These are phyloP conservation scores for Saccharomycopsis amapae DNA, from an alignment of 805 yeast genomes.

Conservation along the genomic window DNA sequence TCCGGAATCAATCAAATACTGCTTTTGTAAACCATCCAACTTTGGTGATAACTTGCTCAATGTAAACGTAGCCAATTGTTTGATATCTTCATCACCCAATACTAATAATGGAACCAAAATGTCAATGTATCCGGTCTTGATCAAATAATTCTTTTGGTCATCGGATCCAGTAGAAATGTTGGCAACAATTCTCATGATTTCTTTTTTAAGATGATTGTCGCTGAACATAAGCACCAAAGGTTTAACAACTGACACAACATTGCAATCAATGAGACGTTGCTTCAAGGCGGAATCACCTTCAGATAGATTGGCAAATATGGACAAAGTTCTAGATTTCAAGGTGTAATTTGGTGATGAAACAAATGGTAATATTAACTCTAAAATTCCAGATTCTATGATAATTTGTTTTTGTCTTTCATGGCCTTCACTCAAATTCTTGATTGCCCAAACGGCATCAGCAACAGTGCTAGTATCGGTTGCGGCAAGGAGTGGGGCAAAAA, in stretches of 20 bases:
- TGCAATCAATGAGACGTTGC: conserved; percentile 17
- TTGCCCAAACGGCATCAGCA: conserved; percentile 21
- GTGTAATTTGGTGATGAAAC: conserved; percentile 19
- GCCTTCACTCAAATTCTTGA: conserved; percentile 19
- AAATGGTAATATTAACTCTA: conserved; percentile 14
- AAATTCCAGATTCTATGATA: conserved; percentile 14
- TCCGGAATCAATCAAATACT: conserved; percentile 21
- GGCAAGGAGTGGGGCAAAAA: conserved; percentile 14
- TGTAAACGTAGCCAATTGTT: conserved; percentile 16
- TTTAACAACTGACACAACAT: conserved; percentile 16
- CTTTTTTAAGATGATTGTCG: conserved; percentile 15
- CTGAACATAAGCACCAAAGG: conserved; percentile 20
- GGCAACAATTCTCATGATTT: conserved; percentile 18
- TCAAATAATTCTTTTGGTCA: conserved; percentile 13
- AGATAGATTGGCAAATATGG: conserved; percentile 16
- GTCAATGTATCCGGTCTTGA: conserved; percentile 18
- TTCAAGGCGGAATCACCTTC: conserved; percentile 14
- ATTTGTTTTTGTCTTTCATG: conserved; percentile 14
- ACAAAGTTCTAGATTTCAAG: conserved; percentile 15
- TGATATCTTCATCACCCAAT: conserved; percentile 20
- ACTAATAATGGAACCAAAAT: conserved; percentile 20
- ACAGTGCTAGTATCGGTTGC: conserved; percentile 4
- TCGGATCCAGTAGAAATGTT: conserved; percentile 16
- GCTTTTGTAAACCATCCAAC: conserved; percentile 18
- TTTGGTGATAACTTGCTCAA: conserved; percentile 13